phyloP scores from a whole-genome alignment of 2,329 filamentous ascomycete species.

The Cladobotryum protrusum region DNA sequence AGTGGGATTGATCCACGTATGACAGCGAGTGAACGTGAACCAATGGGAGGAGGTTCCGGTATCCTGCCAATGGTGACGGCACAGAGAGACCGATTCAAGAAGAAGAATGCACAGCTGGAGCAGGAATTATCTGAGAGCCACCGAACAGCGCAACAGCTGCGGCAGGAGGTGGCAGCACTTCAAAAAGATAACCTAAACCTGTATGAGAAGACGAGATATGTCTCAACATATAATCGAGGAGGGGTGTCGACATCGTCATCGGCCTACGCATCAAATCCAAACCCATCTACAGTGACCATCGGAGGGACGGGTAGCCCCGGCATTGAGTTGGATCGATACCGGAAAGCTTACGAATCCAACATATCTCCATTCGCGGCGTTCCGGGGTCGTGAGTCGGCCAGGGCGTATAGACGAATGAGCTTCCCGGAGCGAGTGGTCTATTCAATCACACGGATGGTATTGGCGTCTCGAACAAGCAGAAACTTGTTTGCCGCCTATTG shows the following conservation, averaged over 20 bases:
- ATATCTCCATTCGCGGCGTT: slow-evolving; percentile 96
- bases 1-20: slow-evolving; percentile 79
- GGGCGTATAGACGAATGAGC: slow-evolving; percentile 90
- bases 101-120: slow-evolving; percentile 86
- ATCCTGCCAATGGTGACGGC: slow-evolving; percentile 98
- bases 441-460: slow-evolving; percentile 81
- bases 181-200: slow-evolving; percentile 95
- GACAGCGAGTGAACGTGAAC: slow-evolving; percentile 46
- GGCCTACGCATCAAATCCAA: slow-evolving; percentile 65
- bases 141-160: slow-evolving; percentile 72
- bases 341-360: slow-evolving; percentile 88
- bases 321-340: slow-evolving; percentile 74
- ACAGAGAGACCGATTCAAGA: slow-evolving; percentile 96
- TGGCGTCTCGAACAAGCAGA: slow-evolving; percentile 82
- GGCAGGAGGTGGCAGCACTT: slow-evolving; percentile 83
- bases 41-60: slow-evolving; percentile 69
- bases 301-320: slow-evolving; percentile 52
- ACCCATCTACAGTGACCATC: slow-evolving; percentile 63
- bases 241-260: slow-evolving; percentile 55
- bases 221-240: slow-evolving; percentile 83
- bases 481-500: slow-evolving; percentile 94
- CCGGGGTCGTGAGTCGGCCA: slow-evolving; percentile 81
- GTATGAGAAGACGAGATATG: slow-evolving; percentile 96
- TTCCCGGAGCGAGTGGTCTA: slow-evolving; percentile 86
- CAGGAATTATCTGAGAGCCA: slow-evolving; percentile 82